Percentiles rank a stretch among this genome's conserved stretches.
Evolutionary conservation across 2,329 filamentous ascomycete genomes (phyloP).

Genomic region (Penicillium sp.): DNA sequence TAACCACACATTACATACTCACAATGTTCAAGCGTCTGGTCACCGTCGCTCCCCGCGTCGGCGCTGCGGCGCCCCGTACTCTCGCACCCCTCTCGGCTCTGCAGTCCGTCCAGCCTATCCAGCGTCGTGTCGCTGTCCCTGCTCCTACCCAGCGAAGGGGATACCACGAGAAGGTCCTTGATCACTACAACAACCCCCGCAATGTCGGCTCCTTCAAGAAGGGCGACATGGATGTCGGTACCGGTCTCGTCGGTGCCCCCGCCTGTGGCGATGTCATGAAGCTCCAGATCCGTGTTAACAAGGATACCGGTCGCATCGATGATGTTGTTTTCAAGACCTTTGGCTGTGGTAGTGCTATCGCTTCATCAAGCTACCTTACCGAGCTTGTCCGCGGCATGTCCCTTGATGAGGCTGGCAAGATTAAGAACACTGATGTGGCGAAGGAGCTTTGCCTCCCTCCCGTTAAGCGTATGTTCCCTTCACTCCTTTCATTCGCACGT

Average conservation of each 20-base stretch:
- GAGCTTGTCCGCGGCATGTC: constrained; percentile 96
- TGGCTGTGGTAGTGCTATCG: constrained; percentile 91
- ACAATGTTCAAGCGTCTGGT: constrained; percentile 61
- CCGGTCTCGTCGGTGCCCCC: constrained; percentile 86
- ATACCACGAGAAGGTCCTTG: constrained; percentile 73
- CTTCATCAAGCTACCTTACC: constrained; percentile 89
- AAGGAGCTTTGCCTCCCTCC: constrained; percentile 92
- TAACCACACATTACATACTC: constrained; percentile 21
- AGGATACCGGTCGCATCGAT: constrained; percentile 80
- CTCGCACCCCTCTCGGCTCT: constrained; percentile 46
- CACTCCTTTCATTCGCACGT: not conserved
- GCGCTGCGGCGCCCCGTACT: constrained; percentile 51
- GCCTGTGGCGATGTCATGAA: constrained; percentile 94
- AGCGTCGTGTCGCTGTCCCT: constrained; percentile 31
- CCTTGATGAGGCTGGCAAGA: constrained; percentile 85
- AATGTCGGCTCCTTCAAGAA: constrained; percentile 81
- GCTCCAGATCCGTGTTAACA: constrained; percentile 89
- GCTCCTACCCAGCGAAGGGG: constrained; percentile 44
- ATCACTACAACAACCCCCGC: constrained; percentile 78
- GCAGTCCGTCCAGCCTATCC: constrained; percentile 44
- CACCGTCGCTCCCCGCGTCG: constrained; percentile 54
- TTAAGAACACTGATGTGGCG: constrained; percentile 97
- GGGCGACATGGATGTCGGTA: constrained; percentile 79
- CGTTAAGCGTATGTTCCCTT: constrained; percentile 69
- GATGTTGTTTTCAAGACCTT: constrained; percentile 99